These are phyloP conservation scores for Barnettozyma sucrosica DNA, from an alignment of 805 yeast genomes.

Conservation along the genomic window DNA sequence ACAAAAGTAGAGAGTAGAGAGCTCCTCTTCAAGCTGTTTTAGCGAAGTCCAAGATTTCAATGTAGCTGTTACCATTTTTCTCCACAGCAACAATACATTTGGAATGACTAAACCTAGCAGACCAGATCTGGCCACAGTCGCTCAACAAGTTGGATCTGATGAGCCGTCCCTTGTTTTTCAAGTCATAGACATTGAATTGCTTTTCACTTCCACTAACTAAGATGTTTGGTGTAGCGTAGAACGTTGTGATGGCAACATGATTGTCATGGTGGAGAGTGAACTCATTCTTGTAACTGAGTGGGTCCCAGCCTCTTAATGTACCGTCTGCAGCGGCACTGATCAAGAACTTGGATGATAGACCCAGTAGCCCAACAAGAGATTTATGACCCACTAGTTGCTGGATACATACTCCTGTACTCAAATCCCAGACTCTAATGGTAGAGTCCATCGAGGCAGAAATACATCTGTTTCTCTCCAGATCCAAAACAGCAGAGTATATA, in stretches of 20 bases:
- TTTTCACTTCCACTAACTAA: constrained; percentile 87
- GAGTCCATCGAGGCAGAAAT: constrained; percentile 90
- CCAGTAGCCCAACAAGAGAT: constrained; percentile 81
- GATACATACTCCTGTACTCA: constrained; percentile 65
- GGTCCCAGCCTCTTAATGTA: constrained; percentile 89
- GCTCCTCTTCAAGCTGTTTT: constrained; percentile 10
- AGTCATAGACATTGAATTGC: constrained; percentile 84
- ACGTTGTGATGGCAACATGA: constrained; percentile 88
- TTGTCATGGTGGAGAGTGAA: constrained; percentile 68
- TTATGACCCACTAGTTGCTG: constrained; percentile 81
- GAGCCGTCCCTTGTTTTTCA: constrained; percentile 61
- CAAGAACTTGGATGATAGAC: constrained; percentile 65
- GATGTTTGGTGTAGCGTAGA: constrained; percentile 79
- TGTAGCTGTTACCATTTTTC: constrained; percentile 59
- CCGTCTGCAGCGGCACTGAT: constrained; percentile 97
- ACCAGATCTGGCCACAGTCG: constrained; percentile 91
- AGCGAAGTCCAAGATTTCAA: constrained; percentile 83
- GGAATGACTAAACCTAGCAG: constrained; percentile 78
- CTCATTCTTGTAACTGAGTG: constrained; percentile 60
- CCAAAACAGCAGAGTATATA: constrained; percentile 85
- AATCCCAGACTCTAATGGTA: constrained; percentile 85
- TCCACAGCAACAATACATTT: constrained; percentile 92
- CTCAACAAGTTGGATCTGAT: constrained; percentile 64
- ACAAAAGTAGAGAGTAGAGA: not conserved
- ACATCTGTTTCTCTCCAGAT: constrained; percentile 69